Base-by-base conservation (phyloP, 2,329 filamentous ascomycete species). In the Ceratocystis huliohia region DNA sequence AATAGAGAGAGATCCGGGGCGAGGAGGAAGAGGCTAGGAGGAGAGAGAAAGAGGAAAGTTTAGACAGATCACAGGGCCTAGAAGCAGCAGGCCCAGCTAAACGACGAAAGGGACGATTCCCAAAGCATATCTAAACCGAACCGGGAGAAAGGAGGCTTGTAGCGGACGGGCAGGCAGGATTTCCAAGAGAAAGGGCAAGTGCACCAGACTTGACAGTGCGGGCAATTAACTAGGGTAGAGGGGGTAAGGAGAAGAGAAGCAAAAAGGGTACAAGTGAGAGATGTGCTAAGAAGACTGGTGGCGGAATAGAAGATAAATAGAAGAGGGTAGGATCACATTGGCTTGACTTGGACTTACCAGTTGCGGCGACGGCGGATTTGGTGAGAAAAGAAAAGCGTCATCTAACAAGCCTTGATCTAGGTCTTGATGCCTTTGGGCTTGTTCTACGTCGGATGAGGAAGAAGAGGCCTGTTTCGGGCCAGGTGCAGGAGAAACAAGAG, bases 21-120 rank as follows among this genome's bases (percentile, higher is more conserved):
- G 2, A 48, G 37, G 46, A 30, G 44, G 45, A 22, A 63, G 46
- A 33, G 46, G 61, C 37, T 48, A 63, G 44, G 46, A 63, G 61
- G 20, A 63, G 25, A 48, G 8, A 63, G 46, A 28, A 59, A 59
- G 56, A 63, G 28, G 41, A 63, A 48, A 63, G 17, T 37, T 28
- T 50, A 63, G 44, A 46, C 61, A 46, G 46, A 63, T 48, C 61
- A 63, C 44, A 63, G 44, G 61, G 44, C 37, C 56, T 37, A 59
- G 56, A 59, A 59, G 22, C 30, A 30, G 56, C 20, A 59, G 15
- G n/a, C 56, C 56, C n/a, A 37, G 30, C 56, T 30, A 59, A 37
- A n/a, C 56, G 7, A 59, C 30, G 2, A 37, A 59, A 37, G 30
- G 56, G 25, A 59, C 15, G 56, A 37, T 59, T 37, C 28, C 28